Conservation (phyloP, 345 rosid species). For the Mercurialis annua region DNA sequence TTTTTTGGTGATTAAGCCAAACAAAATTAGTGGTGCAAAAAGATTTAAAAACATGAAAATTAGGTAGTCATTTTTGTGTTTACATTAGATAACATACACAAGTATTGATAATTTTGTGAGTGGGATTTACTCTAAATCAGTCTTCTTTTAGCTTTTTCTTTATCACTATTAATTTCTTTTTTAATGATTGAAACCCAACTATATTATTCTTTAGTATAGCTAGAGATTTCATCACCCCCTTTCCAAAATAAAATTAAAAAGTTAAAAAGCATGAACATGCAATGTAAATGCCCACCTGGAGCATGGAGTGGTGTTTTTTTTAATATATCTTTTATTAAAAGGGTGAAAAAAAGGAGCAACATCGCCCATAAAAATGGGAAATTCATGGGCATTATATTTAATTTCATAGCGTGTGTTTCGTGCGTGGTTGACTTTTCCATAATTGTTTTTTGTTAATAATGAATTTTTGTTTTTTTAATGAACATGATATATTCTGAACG, state of each 20-base stretch:
- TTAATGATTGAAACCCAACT: constrained; percentile 1
- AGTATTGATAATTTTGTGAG: background rate
- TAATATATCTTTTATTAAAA: background rate
- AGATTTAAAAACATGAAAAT: no score
- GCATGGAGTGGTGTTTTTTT: background rate
- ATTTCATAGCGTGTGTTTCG: background rate
- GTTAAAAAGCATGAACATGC: background rate
- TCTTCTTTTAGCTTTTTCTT: background rate
- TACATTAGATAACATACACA: background rate
- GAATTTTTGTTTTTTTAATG: no score
- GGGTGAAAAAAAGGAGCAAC: background rate
- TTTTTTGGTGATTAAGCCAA: no score
- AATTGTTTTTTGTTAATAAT: no score
- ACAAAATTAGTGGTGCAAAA: no score
- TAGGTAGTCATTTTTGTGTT: no score
- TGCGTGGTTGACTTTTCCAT: background rate
- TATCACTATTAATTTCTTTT: background rate
- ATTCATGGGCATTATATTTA: background rate
- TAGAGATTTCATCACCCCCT: background rate
- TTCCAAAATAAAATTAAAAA: background rate
- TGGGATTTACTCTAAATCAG: background rate
- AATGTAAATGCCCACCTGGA: background rate
- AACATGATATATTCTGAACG: no score
- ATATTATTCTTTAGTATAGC: background rate
- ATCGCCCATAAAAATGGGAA: background rate